Conservation (phyloP, 116 monocot genomes). For the Thalassia testudinum region DNA sequence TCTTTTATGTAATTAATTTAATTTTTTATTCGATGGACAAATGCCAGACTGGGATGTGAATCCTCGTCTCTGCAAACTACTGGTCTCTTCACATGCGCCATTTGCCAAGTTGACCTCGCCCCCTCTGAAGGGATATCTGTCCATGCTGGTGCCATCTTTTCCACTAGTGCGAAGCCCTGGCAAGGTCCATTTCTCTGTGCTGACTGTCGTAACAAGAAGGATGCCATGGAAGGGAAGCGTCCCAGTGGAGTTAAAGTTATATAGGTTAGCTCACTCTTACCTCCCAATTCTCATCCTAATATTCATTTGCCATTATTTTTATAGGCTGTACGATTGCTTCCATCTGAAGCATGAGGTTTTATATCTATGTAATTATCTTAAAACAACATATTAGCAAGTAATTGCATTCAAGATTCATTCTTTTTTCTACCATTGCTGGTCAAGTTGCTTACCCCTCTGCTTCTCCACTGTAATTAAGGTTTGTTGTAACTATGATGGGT, state of each 20-base stretch:
- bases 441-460: too few relatives aligned
- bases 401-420: too few relatives aligned
- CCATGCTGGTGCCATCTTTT: slow-evolving; percentile 88
- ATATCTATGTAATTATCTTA: slow-evolving; percentile 10
- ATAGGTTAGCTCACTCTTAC: slow-evolving; percentile 1
- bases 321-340: slow-evolving; percentile 6
- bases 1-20: not conserved
- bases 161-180: slow-evolving; percentile 85
- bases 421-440: too few relatives aligned
- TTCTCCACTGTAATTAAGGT: too few relatives aligned
- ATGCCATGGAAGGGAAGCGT: slow-evolving; percentile 97
- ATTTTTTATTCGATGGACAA: not conserved
- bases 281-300: slow-evolving; percentile 5
- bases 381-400: too few relatives aligned
- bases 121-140: slow-evolving; percentile 85
- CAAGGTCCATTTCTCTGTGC: slow-evolving; percentile 92
- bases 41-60: slow-evolving; percentile 51
- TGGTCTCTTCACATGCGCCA: slow-evolving; percentile 67
- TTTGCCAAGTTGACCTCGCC: slow-evolving; percentile 81
- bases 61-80: slow-evolving; percentile 25
- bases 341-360: slow-evolving; percentile 4
- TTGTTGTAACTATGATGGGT: too few relatives aligned
- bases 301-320: slow-evolving; percentile 7
- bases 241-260: slow-evolving; percentile 61
- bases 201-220: slow-evolving; percentile 77